Base-by-base conservation (phyloP, 306 rosid species). In the Rosa chinensis region DNA sequence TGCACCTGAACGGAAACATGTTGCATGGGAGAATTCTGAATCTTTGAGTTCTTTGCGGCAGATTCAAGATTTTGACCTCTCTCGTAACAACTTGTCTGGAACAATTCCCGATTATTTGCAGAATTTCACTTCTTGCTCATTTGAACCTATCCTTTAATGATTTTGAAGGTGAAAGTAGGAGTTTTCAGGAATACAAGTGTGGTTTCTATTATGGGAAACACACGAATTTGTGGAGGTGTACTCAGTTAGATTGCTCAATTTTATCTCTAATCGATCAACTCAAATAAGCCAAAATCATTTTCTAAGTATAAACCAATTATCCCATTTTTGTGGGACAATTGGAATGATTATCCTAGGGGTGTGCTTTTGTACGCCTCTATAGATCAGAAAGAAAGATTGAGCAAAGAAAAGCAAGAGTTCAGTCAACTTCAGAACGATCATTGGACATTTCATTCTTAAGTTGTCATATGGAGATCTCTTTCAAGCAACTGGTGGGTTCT, bases 111-210 rank as follows among this genome's bases (percentile, higher is more conserved):
- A 70, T 1, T 61, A 44, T 61, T 62, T 76, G 35, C 61, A 42
- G 39, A 48, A 18, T 8, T 58, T 70, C 20, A 8, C 5, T 21
- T 71, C 44, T 56, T 74, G 28, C 6, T 4, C 6, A 68, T 21
- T 59, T 84, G 40, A 78, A 84, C 48, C 67, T 84, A 3, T 84
- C 85, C 10, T 81, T 81, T 74, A 84, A 84, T 58, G 35, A 70
- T 14, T 62, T 81, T n/a, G 82, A 70, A 39, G 88, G 85, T 56
- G 64, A 68, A 18, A n/a, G 66, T 85, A 49, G 85, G 85, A n/a
- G 78, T 85, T 40, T 85, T 85, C 56, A 62, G 16, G 4, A 78
- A 85, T 11, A 16, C 21, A 14, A 78, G 32, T 32, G 80, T 73
- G 0, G 1, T 79, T 39, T 83, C 74, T 8, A 4, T 83, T 12